phyloP scores from a whole-genome alignment of 2,329 filamentous ascomycete species.

The Penicillium freii region DNA sequence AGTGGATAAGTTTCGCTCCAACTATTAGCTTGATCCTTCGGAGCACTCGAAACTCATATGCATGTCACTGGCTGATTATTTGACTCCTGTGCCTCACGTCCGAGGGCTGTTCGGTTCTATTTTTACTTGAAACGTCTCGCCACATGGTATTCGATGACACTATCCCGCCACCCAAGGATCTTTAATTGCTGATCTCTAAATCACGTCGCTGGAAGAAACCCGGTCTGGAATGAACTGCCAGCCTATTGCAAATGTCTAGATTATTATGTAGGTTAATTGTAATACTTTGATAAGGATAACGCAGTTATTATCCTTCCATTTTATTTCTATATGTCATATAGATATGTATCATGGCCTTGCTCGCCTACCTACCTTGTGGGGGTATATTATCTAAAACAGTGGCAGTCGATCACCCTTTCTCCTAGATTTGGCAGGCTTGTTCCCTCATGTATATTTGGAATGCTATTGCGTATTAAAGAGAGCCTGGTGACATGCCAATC shows the following conservation, averaged over 20 bases:
- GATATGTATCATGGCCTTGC: background rate
- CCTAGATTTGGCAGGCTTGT: background rate
- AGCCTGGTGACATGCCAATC: background rate
- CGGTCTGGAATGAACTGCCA: background rate
- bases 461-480: background rate
- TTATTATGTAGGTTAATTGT: background rate
- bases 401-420: background rate
- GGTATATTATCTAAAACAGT: background rate
- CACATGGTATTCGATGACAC: background rate
- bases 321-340: background rate
- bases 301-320: background rate
- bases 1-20: background rate
- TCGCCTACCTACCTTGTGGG: background rate
- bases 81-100: background rate
- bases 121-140: background rate
- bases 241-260: too few relatives aligned
- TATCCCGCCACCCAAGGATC: background rate
- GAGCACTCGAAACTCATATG: background rate
- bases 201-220: background rate
- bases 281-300: background rate
- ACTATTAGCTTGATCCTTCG: background rate
- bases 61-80: background rate
- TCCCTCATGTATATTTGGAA: background rate
- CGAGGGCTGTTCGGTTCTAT: background rate
- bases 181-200: background rate